Base-by-base conservation (phyloP, 192 early-diverging fungal species). In the Coemansia asiatica region DNA sequence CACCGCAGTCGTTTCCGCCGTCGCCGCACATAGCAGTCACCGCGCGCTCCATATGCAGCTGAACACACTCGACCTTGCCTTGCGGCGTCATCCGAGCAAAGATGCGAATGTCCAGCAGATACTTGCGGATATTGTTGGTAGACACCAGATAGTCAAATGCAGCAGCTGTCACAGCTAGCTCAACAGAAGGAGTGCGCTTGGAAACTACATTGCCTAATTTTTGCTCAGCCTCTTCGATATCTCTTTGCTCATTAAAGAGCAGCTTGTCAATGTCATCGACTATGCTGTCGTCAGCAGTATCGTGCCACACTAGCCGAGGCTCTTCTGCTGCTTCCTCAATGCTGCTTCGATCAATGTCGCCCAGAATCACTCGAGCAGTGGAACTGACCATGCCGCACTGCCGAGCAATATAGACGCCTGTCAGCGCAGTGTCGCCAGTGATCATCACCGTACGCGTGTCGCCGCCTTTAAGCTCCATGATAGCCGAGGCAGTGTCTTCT, bases 1-100 rank as follows among this genome's bases (percentile, higher is more conserved):
- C 92, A 44, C 90, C 92, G 64, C 89, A 89, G 74, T 94, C 92
- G 74, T 94, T 94, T 26, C 90, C 90, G 72, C 91, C 92, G 65
- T 94, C 92, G 63, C 92, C 92, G 72, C 91, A 92, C 92, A 94
- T 94, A 54, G 87, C 91, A 12, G 89, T 90, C 35, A 94, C 85
- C 2, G 81, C 85, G 13, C 87, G 85, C 69, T 90, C 89, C 91
- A 94, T 92, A 58, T 92, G 90, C 38, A 88, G 61, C 47, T 85
- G 79, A 27, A 93, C 90, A 60, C 87, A 88, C 38, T 81, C 68
- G 19, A 90, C 87, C 81, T 93, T 93, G 75, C 90, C 88, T 13
- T 86, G 83, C 5, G 91, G 91, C 56, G 88, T 85, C 90, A 92
- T 93, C 58, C 91, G 81, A 25, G 89, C 90, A 79, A 90, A 93